A percentile compares a stretch with the other conserved stretches of the same genome.
Conservation (phyloP, 2,329 filamentous ascomycete genomes). For the Pezizomycotina sp. region DNA sequence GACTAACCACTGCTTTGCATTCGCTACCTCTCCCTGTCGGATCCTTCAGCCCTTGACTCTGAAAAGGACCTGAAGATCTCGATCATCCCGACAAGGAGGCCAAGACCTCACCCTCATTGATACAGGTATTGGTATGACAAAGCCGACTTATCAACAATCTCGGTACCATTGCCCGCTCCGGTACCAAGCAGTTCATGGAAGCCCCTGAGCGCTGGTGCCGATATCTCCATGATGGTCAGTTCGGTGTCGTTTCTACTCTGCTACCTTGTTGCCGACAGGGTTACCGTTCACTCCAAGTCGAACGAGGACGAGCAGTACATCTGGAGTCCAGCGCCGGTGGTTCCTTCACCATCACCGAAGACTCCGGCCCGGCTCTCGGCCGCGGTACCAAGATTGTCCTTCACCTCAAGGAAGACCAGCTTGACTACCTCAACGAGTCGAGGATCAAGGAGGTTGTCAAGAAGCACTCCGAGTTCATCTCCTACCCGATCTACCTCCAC, state of each 20-base stretch:
- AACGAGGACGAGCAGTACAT: constrained; percentile 99
- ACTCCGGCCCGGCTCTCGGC: constrained; percentile 79
- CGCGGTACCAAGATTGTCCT: constrained; percentile 97
- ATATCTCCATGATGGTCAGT: constrained; percentile 99
- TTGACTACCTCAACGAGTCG: constrained; percentile 93
- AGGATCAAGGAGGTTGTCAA: constrained; percentile 99
- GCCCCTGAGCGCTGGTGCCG: constrained; percentile 91
- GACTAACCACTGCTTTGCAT: too few species aligned
- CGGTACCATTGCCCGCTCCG: constrained; percentile 95
- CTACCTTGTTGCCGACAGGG: constrained; percentile 95
- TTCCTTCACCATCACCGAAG: constrained; percentile 82
- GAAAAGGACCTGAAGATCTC: constrained; percentile 98
- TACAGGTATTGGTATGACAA: constrained; percentile 99
- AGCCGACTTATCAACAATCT: constrained; percentile 99
- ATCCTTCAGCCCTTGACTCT: constrained; percentile 90
- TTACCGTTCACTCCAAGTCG: constrained; percentile 93
- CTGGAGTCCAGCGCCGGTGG: constrained; percentile 95
- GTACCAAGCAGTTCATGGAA: constrained; percentile 99
- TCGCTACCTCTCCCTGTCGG: constrained; percentile 93
- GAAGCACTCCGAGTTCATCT: constrained; percentile 99
- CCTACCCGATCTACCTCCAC: constrained; percentile 99
- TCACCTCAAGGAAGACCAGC: constrained; percentile 98
- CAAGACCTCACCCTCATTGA: constrained; percentile 96
- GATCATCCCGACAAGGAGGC: constrained; percentile 95
- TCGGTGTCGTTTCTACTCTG: constrained; percentile 99